Conservation (phyloP, 139 green algal genomes). For the Limnomonas spitsbergensis region DNA sequence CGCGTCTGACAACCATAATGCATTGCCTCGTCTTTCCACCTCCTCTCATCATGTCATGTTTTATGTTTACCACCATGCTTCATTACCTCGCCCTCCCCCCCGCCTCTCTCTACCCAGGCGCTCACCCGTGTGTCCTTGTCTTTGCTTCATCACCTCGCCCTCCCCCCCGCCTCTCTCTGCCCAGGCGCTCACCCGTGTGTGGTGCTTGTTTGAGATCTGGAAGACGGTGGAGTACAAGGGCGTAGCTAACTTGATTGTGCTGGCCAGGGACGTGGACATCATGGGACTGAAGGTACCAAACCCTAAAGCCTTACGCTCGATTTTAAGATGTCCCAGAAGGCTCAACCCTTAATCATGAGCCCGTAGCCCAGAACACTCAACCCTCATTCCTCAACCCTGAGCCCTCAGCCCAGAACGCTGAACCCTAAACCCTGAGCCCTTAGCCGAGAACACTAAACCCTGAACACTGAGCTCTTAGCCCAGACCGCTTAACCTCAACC, state of each 20-base stretch:
- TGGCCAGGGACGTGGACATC: conserved; percentile 11
- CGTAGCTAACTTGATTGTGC: conserved; percentile 8
- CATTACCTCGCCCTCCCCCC: too few relatives aligned
- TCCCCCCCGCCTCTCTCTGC: neutral
- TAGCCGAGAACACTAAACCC: too few relatives aligned
- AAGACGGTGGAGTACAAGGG: conserved; percentile 15
- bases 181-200: neutral
- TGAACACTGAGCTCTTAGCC: too few relatives aligned
- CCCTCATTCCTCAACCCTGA: neutral
- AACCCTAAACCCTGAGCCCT: neutral
- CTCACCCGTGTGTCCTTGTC: too few relatives aligned
- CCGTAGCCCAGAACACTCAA: neutral
- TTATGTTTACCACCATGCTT: too few relatives aligned
- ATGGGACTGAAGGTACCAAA: conserved; percentile 14
- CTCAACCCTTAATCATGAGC: neutral
- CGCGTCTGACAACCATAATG: too few relatives aligned
- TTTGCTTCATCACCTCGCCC: too few relatives aligned
- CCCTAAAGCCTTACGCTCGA: neutral
- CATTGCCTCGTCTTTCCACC: too few relatives aligned
- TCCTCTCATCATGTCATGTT: too few relatives aligned
- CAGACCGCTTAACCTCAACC: too few relatives aligned
- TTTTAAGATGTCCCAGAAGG: neutral
- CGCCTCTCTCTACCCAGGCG: too few relatives aligned
- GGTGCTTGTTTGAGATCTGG: conserved; percentile 15
- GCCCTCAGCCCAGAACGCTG: neutral